Evolutionary conservation across 2,329 filamentous ascomycete genomes (phyloP).

Genomic region (Colletotrichum sp.): DNA sequence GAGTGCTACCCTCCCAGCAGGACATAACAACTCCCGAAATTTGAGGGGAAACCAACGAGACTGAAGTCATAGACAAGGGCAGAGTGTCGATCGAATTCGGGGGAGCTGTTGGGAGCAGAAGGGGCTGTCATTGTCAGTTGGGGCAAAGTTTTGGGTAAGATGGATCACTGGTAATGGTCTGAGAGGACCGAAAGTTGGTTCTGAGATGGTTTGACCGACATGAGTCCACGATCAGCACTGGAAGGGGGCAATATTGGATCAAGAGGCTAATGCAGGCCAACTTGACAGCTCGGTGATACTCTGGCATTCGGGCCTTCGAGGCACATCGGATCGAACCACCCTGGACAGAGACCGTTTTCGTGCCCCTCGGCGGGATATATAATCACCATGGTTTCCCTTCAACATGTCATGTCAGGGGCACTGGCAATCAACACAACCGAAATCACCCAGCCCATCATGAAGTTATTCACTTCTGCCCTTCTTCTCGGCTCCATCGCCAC

Average conservation of each 20-base stretch:
- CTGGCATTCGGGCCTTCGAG: constrained; percentile 18
- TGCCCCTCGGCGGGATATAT: neutral
- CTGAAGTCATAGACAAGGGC: neutral
- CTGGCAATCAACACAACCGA: constrained; percentile 17
- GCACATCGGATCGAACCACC: constrained; percentile 2
- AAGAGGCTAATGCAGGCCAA: constrained; percentile 8
- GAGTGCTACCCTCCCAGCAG: neutral
- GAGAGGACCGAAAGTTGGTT: neutral
- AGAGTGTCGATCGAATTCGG: neutral
- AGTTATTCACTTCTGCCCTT: constrained; percentile 53
- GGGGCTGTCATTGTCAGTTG: neutral
- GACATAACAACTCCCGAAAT: neutral
- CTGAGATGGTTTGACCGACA: neutral
- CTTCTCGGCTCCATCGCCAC: constrained; percentile 56
- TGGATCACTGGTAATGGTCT: neutral
- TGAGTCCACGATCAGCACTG: neutral
- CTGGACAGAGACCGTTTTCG: neutral
- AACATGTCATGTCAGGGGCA: constrained; percentile 7
- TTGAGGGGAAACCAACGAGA: neutral
- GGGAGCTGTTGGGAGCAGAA: neutral
- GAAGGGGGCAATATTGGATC: neutral
- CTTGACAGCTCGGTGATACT: constrained; percentile 19
- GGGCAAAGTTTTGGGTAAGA: neutral
- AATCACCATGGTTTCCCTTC: constrained; percentile 16
- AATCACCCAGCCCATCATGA: constrained; percentile 48